Conservation (phyloP, 2,329 filamentous ascomycete genomes). For the Cytospora piceae region DNA sequence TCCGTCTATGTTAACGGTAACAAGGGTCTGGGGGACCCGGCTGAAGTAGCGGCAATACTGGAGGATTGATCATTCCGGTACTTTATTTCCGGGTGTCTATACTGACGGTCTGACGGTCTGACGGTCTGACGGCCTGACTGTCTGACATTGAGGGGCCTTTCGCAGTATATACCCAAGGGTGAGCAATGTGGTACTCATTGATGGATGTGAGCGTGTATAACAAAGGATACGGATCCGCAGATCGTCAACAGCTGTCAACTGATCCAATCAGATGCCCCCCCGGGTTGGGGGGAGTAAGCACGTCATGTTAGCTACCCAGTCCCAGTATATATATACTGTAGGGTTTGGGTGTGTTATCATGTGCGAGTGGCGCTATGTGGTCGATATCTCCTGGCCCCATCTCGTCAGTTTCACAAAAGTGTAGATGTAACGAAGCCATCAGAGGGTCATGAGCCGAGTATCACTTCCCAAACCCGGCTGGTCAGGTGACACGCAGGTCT, state of each 20-base stretch:
- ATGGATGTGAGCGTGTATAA: too few species aligned
- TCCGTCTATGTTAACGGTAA: not conserved
- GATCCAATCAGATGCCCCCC: not conserved
- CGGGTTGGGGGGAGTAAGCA: not conserved
- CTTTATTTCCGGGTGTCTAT: not conserved
- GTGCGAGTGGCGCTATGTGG: not conserved
- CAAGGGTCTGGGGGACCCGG: not conserved
- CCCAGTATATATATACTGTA: not conserved
- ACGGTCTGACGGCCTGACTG: not conserved
- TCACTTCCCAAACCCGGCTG: not conserved
- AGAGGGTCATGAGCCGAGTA: not conserved
- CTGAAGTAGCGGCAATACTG: not conserved
- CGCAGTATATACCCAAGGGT: too few species aligned
- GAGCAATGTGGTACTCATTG: too few species aligned
- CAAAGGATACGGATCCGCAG: too few species aligned
- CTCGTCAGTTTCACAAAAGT: not conserved
- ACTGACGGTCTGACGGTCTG: too few species aligned
- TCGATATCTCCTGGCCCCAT: not conserved
- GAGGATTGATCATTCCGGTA: not conserved
- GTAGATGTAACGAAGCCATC: not conserved
- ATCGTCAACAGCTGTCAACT: not conserved
- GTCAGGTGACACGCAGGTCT: constrained; percentile 21
- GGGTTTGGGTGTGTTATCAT: not conserved
- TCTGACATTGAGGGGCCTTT: too few species aligned
- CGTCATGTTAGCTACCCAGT: not conserved